phyloP scores from a whole-genome alignment of 2,329 filamentous ascomycete species.

The Dryadomyces quercivorus region DNA sequence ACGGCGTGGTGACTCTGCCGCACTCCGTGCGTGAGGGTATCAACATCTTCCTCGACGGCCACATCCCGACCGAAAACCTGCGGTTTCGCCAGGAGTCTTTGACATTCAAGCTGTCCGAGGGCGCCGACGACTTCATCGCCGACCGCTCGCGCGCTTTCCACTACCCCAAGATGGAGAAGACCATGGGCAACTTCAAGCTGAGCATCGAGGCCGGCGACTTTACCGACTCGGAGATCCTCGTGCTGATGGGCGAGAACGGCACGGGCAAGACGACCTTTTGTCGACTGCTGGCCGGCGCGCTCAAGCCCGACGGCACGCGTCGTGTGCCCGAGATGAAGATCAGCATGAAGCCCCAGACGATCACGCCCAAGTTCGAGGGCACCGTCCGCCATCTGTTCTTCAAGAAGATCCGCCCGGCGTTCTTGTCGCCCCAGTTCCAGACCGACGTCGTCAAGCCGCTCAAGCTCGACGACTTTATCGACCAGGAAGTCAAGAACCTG shows the following conservation, averaged over 20 bases:
- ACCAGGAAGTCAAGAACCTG: slow-evolving; percentile 97
- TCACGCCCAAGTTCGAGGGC: slow-evolving; percentile 94
- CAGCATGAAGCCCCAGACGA: slow-evolving; percentile 79
- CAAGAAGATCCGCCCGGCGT: slow-evolving; percentile 98
- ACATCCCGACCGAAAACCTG: slow-evolving; percentile 92
- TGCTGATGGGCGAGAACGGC: slow-evolving; percentile 99
- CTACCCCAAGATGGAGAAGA: slow-evolving; percentile 90
- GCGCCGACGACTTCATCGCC: slow-evolving; percentile 73
- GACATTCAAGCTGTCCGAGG: slow-evolving; percentile 87
- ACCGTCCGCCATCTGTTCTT: slow-evolving; percentile 97
- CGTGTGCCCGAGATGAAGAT: slow-evolving; percentile 90
- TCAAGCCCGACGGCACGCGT: slow-evolving; percentile 74
- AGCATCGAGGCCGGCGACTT: slow-evolving; percentile 73
- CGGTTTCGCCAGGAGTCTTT: slow-evolving; percentile 96
- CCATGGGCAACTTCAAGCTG: slow-evolving; percentile 64
- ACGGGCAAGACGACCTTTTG: slow-evolving; percentile 98
- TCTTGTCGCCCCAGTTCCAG: slow-evolving; percentile 96
- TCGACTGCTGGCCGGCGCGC: slow-evolving; percentile 81
- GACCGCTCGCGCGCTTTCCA: slow-evolving; percentile 76
- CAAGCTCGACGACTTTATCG: slow-evolving; percentile 97
- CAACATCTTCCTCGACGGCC: slow-evolving; percentile 97
- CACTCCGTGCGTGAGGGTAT: slow-evolving; percentile 96
- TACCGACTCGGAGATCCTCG: slow-evolving; percentile 95
- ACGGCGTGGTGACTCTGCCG: slow-evolving; percentile 93
- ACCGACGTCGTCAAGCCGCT: slow-evolving; percentile 99